Conservation (phyloP, 306 rosid genomes). For the Rosa lucieae region DNA sequence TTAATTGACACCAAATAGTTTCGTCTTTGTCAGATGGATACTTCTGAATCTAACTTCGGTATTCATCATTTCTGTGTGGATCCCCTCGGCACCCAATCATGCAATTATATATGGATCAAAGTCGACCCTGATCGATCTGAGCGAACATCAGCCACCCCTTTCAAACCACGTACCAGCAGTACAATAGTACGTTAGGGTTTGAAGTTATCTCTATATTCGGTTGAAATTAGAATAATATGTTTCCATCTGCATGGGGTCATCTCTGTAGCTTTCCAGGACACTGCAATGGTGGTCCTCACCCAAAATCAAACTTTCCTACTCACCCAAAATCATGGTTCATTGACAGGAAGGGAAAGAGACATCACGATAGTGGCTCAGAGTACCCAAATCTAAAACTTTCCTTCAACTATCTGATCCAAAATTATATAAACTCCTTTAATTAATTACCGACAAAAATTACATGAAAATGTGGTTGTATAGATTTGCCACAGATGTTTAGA, state of each 20-base stretch:
- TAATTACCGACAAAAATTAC: background rate
- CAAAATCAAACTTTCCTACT: background rate
- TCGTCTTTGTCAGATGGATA: constrained; percentile 10
- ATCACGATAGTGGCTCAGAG: background rate
- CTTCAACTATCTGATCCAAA: background rate
- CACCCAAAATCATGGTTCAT: background rate
- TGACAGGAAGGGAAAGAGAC: background rate
- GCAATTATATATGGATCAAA: background rate
- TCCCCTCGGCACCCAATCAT: constrained; percentile 1
- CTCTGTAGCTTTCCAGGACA: background rate
- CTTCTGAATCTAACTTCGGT: background rate
- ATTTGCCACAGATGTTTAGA: too few species aligned
- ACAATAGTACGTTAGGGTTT: background rate
- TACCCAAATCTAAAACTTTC: background rate
- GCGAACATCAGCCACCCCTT: constrained; percentile 1
- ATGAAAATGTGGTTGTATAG: background rate
- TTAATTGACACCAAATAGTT: background rate
- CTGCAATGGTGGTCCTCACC: background rate
- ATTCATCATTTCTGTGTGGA: background rate
- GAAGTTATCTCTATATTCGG: background rate
- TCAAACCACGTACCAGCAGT: constrained; percentile 5
- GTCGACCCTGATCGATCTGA: constrained; percentile 1
- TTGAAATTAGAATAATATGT: background rate
- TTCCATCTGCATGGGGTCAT: background rate
- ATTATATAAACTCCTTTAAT: background rate